Evolutionary conservation across 495 filamentous ascomycete genomes (phyloP).

Genomic region (Aspergillus haitiensis): DNA sequence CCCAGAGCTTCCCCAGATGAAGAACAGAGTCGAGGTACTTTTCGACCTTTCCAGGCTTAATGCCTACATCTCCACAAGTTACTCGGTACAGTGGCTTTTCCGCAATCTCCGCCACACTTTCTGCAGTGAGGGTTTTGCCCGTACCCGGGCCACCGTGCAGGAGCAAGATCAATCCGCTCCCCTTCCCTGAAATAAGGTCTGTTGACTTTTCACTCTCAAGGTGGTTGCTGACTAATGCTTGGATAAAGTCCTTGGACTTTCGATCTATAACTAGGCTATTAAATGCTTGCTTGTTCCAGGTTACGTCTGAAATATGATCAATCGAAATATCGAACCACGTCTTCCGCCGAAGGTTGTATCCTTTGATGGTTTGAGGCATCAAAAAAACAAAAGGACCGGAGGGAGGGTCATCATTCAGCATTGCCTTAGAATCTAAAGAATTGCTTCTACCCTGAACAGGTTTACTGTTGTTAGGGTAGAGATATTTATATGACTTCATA

Average conservation of each 20-base stretch:
- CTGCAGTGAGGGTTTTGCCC: slow-evolving; percentile 41
- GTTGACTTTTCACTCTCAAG: slow-evolving; percentile 30
- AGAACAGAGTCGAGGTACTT: slow-evolving; percentile 44
- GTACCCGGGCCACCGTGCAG: slow-evolving; percentile 53
- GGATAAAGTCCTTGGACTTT: slow-evolving; percentile 53
- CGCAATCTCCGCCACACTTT: slow-evolving; percentile 32
- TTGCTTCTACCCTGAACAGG: too few species aligned
- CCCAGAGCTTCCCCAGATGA: slow-evolving; percentile 44
- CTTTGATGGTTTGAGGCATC: slow-evolving; percentile 30
- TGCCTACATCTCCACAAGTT: slow-evolving; percentile 41
- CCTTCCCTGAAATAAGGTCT: slow-evolving; percentile 24
- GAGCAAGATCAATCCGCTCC: slow-evolving; percentile 50
- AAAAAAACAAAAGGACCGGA: slow-evolving; percentile 22
- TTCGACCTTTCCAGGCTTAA: slow-evolving; percentile 39
- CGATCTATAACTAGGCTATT: slow-evolving; percentile 50
- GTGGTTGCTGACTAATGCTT: slow-evolving; percentile 47
- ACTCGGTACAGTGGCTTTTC: slow-evolving; percentile 32
- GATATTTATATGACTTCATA: not conserved
- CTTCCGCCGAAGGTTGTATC: slow-evolving; percentile 39
- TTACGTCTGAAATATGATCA: slow-evolving; percentile 37
- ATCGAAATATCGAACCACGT: slow-evolving; percentile 42
- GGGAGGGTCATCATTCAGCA: not conserved
- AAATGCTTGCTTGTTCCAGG: slow-evolving; percentile 54
- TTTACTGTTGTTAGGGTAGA: not conserved
- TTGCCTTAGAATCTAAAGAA: not conserved